Conservation (phyloP, 2,329 filamentous ascomycete genomes). For the Talaromyces sp. region DNA sequence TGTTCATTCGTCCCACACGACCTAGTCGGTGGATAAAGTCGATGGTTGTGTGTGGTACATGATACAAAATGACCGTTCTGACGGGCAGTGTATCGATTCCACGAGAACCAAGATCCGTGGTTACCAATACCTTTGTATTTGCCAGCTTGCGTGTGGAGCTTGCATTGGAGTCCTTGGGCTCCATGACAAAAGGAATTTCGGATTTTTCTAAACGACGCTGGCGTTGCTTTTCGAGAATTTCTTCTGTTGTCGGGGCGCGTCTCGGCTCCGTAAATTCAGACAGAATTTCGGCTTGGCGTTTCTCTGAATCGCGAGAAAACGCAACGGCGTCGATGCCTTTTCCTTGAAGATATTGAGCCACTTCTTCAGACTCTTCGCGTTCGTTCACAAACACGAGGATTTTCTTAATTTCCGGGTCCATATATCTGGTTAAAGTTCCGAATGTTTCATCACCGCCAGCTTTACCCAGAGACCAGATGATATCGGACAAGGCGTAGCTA, state of each 20-base stretch:
- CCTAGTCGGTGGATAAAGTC: conserved; percentile 97
- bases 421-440: conserved; percentile 27
- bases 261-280: conserved; percentile 60
- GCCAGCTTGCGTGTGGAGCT: conserved; percentile 48
- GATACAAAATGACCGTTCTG: conserved; percentile 85
- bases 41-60: conserved; percentile 96
- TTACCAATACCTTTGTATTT: conserved; percentile 87
- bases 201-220: conserved; percentile 26
- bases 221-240: conserved; percentile 27
- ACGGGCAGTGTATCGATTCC: conserved; percentile 94
- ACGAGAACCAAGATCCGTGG: conserved; percentile 84
- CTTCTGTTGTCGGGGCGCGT: conserved; percentile 29
- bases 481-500: conserved; percentile 85
- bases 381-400: conserved; percentile 97
- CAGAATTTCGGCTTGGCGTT: conserved; percentile 72
- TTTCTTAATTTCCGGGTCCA: conserved; percentile 63
- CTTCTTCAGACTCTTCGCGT: conserved; percentile 76
- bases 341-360: conserved; percentile 69
- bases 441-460: conserved; percentile 50
- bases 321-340: conserved; percentile 89
- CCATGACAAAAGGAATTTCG: conserved; percentile 36
- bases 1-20: conserved; percentile 85
- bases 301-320: conserved; percentile 76
- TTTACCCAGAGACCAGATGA: conserved; percentile 88
- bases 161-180: conserved; percentile 17